Evolutionary conservation across 768 basidiomycete species (phyloP), one percentile per base, ranked within the genome.

Genomic region (Lentinula edodes): DNA sequence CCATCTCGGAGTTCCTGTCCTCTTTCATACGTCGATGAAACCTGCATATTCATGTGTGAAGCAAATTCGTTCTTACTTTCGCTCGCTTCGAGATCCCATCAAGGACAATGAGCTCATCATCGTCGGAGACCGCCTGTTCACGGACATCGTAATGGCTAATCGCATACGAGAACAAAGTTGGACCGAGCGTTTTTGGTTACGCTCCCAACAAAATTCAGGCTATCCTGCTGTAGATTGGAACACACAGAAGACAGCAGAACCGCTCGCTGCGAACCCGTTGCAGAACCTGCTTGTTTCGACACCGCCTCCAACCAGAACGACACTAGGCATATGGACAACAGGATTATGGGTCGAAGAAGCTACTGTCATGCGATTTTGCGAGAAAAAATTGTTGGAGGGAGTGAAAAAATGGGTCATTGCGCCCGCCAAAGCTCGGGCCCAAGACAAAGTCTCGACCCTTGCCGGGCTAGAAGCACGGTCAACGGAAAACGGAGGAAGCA

Each of bases 91-190:
- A 7, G 67, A 69, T n/a, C 85, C 88, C 18, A 68, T 92, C 46
- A 72, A 75, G 34, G 82, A 86, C 64, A 75, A 86, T 28, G 83
- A 89, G 61, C 76, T 97, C 46, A 75, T 98, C 60, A 74, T 98
- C 42, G 87, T 99, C 12, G 96, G 96, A 0, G 96, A 99, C 75
- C 83, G 96, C 10, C 74, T 98, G 56, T 90, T 97, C 67, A 99
- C 96, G 0, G 96, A 99, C 70, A 75, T 95, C 16, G 82, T 98
- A 57, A 78, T 98, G 72, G 89, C 93, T 8, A 89, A 91, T 66
- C 85, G 93, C 39, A 86, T 95, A 77, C 72, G 71, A 35, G 63
- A 62, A 60, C 61, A 43, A 61, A 52, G 43, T 50, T 66, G 34
- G 61, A 66, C 38, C 38, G 64, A 65, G 48, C 32, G 18, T 35